These are phyloP conservation scores for Lipomyces lipofer DNA, from an alignment of 805 yeast genomes.

Conservation along the genomic window DNA sequence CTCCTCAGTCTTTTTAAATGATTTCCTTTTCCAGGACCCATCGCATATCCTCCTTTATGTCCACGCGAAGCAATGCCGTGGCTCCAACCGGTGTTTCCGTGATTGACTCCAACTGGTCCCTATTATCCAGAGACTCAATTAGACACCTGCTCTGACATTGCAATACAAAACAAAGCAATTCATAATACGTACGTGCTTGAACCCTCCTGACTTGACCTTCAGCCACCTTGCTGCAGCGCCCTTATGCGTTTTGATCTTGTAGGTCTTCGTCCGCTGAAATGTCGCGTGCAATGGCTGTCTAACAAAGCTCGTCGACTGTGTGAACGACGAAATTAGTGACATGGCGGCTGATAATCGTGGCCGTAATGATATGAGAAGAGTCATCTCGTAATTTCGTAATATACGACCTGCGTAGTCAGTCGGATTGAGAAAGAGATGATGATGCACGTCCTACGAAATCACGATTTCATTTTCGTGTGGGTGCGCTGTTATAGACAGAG, in stretches of 20 bases:
- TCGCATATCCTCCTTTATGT: constrained; percentile 13
- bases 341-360: constrained; percentile 1
- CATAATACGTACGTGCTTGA: constrained; percentile 28
- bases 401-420: too few species aligned
- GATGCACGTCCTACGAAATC: too few species aligned
- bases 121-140: background rate
- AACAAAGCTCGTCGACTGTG: background rate
- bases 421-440: too few species aligned
- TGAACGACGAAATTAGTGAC: background rate
- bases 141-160: background rate
- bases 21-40: constrained; percentile 24
- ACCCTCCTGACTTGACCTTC: constrained; percentile 26
- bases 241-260: constrained; percentile 30
- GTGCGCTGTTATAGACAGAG: too few species aligned
- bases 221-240: constrained; percentile 28
- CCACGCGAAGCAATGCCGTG: constrained; percentile 3
- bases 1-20: constrained; percentile 17
- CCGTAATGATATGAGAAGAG: background rate
- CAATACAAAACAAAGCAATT: background rate
- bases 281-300: background rate
- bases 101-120: constrained; percentile 23
- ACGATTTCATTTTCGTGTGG: too few species aligned
- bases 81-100: constrained; percentile 30
- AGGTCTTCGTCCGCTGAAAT: constrained; percentile 2
- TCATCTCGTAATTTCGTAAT: too few species aligned